Evolutionary conservation across 169 alveolate species (phyloP).

Genomic region (Plasmodium adleri): DNA sequence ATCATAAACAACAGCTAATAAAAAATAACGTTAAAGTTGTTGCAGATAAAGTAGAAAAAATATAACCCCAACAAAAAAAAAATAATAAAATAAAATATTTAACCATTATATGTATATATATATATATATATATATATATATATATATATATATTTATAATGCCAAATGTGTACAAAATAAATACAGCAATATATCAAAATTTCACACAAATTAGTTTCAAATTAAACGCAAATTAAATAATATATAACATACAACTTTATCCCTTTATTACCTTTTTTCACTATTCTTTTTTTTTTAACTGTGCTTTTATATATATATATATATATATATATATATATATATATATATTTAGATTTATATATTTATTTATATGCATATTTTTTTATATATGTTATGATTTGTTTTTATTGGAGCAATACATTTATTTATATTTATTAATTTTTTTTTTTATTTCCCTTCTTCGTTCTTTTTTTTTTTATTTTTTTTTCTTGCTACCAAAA

Average conservation of each 20-base stretch:
- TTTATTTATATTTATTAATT: conserved; percentile 13
- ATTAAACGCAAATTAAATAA: too few relatives aligned
- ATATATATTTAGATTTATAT: not conserved
- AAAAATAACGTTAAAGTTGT: conserved; percentile 91
- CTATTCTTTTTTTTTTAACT: not conserved
- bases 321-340: conserved; percentile 1
- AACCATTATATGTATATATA: conserved; percentile 8
- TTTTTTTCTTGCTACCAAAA: not conserved
- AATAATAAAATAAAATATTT: conserved; percentile 58
- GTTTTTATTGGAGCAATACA: conserved; percentile 10
- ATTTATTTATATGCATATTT: not conserved
- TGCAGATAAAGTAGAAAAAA: conserved; percentile 92
- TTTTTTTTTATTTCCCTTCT: not conserved
- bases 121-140: not conserved
- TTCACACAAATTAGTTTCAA: not conserved
- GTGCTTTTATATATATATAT: not conserved
- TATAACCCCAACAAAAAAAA: conserved; percentile 73
- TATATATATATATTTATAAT: conserved; percentile 1
- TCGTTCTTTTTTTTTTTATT: conserved; percentile 2
- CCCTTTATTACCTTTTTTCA: not conserved
- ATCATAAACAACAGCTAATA: conserved; percentile 90
- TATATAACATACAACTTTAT: not conserved
- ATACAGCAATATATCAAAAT: not conserved
- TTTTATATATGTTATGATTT: conserved; percentile 15
- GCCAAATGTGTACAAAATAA: not conserved